Percentiles rank a stretch among this genome's conserved stretches.
Evolutionary conservation across 257 asterid species (phyloP).

Genomic region (Handroanthus guayacan): DNA sequence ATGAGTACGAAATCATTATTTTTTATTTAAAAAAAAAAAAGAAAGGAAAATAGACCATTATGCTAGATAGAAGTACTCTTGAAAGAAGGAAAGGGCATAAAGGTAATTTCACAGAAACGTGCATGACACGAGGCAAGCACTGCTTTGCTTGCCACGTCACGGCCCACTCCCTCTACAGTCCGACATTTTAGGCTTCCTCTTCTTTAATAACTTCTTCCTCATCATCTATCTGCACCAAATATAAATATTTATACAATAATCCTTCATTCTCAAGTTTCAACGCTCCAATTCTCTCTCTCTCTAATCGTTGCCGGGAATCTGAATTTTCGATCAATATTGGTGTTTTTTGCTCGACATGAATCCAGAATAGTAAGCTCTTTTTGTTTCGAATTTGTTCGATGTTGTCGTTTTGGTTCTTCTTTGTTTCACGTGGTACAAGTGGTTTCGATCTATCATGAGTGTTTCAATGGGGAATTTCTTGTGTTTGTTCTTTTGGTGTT

Average conservation of each 20-base stretch:
- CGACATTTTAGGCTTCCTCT: constrained; percentile 38
- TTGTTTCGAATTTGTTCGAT: background rate
- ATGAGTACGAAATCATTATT: background rate
- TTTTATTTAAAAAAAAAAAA: background rate
- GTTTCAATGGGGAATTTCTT: background rate
- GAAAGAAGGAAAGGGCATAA: background rate
- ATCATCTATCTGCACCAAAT: background rate
- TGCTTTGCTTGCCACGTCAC: constrained; percentile 41
- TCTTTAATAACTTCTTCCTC: constrained; percentile 10
- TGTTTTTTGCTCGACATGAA: constrained; percentile 52
- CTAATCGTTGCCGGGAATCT: constrained; percentile 22
- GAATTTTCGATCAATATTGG: constrained; percentile 11
- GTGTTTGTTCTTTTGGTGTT: constrained; percentile 20
- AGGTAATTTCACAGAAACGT: constrained; percentile 6
- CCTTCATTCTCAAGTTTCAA: constrained; percentile 19
- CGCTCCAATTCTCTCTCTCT: constrained; percentile 25
- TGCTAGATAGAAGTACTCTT: no score
- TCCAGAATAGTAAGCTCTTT: constrained; percentile 70
- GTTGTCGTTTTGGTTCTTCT: background rate
- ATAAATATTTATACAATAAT: background rate
- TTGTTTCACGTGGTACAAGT: background rate
- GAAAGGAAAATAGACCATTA: no score
- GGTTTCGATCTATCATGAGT: background rate
- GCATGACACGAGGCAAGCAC: constrained; percentile 41
- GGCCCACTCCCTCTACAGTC: constrained; percentile 29